These are phyloP conservation scores for Zarea fungicola DNA, from an alignment of 2,329 filamentous ascomycete genomes.

Conservation along the genomic window DNA sequence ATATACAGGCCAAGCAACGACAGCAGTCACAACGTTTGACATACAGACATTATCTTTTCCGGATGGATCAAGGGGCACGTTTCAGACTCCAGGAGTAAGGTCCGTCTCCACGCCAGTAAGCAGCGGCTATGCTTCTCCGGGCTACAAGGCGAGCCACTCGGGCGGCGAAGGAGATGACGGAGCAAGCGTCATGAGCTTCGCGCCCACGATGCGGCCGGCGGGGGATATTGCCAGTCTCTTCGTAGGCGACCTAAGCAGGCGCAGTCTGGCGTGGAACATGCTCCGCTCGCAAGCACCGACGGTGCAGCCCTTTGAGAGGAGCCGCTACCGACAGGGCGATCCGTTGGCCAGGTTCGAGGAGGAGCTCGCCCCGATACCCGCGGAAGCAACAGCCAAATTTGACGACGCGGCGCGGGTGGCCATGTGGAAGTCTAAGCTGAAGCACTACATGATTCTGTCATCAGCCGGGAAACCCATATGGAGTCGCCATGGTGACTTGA, in stretches of 20 bases:
- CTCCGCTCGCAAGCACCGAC: slow-evolving; percentile 57
- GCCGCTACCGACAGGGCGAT: slow-evolving; percentile 40
- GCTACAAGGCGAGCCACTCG: slow-evolving; percentile 24
- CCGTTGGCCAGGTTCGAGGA: slow-evolving; percentile 61
- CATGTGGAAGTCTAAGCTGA: slow-evolving; percentile 86
- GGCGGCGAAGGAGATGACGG: slow-evolving; percentile 54
- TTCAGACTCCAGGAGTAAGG: slow-evolving; percentile 37
- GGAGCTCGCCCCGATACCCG: slow-evolving; percentile 74
- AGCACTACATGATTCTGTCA: slow-evolving; percentile 95
- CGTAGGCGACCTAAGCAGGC: slow-evolving; percentile 61
- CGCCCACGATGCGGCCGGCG: slow-evolving; percentile 55
- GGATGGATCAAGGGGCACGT: slow-evolving; percentile 63
- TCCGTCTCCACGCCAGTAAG: slow-evolving; percentile 32
- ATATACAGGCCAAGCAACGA: slow-evolving; percentile 66
- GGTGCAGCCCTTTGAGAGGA: slow-evolving; percentile 55
- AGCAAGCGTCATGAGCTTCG: slow-evolving; percentile 61
- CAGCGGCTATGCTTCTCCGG: slow-evolving; percentile 38
- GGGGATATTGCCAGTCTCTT: slow-evolving; percentile 80
- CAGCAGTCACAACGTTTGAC: slow-evolving; percentile 75
- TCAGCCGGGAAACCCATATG: slow-evolving; percentile 96
- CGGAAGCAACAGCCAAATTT: slow-evolving; percentile 37
- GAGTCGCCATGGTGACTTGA: slow-evolving; percentile 87
- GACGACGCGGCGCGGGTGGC: slow-evolving; percentile 56
- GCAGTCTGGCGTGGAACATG: slow-evolving; percentile 64
- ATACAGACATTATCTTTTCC: slow-evolving; percentile 71